Evolutionary conservation across 192 early-diverging fungal species (phyloP).

Genomic region (Umbelopsis isabellina): DNA sequence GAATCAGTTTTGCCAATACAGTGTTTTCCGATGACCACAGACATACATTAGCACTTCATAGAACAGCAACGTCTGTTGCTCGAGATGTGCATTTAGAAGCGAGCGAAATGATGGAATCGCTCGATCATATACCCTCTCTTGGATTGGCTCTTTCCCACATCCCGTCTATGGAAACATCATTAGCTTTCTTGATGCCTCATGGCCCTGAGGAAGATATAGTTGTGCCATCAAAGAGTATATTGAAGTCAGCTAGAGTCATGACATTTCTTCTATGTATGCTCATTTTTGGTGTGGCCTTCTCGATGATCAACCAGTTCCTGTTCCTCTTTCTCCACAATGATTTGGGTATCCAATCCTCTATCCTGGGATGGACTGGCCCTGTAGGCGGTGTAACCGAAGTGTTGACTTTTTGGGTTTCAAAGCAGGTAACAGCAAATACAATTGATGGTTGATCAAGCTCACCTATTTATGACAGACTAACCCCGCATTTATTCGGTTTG

Average conservation of each 20-base stretch:
- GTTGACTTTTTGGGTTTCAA: conserved; percentile 43
- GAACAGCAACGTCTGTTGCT: conserved; percentile 20
- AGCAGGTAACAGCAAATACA: conserved; percentile 29
- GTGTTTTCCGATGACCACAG: conserved; percentile 24
- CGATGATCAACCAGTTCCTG: conserved; percentile 41
- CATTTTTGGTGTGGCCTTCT: conserved; percentile 34
- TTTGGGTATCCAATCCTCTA: conserved; percentile 30
- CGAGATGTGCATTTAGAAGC: conserved; percentile 31
- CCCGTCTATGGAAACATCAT: conserved; percentile 33
- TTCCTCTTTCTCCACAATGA: conserved; percentile 38
- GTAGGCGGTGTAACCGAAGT: conserved; percentile 41
- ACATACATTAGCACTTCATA: not conserved
- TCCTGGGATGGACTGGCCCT: conserved; percentile 47
- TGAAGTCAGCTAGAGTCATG: conserved; percentile 25
- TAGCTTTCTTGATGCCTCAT: conserved; percentile 22
- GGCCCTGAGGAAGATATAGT: not conserved
- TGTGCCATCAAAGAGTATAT: not conserved
- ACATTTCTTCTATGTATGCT: conserved; percentile 37
- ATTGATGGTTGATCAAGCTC: not conserved
- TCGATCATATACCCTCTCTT: conserved; percentile 32
- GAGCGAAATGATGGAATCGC: conserved; percentile 12
- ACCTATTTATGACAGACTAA: not conserved
- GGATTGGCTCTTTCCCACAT: conserved; percentile 37
- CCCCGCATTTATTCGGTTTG: not conserved
- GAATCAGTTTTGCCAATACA: conserved; percentile 34